Evolutionary conservation across 2,329 filamentous ascomycete genomes (phyloP), one percentile per base, ranked within the genome.

Genomic region (Cadophora sp.): DNA sequence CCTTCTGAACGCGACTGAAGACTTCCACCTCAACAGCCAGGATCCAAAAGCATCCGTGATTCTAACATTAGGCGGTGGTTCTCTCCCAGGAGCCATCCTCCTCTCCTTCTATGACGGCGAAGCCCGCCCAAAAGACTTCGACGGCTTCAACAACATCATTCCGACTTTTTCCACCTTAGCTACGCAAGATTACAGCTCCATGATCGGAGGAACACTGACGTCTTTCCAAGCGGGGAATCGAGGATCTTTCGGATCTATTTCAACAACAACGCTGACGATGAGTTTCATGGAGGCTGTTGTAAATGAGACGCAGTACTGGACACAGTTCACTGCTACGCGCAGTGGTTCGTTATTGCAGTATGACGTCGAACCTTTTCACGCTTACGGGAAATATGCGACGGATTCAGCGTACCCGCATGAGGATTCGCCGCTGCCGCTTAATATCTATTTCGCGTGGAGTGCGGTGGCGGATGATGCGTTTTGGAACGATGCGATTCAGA

Each of bases 401-500:
- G 51, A 55, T 39, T 55, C 51, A 7, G 51, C 51, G 13, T 55
- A 55, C 36, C 51, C 51, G 14, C 51, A 55, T 36, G 6, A 11
- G 16, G 30, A 55, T 16, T 55, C 51, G 51, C 51, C 51, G 11
- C 51, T 55, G 30, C 51, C 51, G 30, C 51, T 55, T 16, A 55
- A 55, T 20, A 36, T 36, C 20, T 55, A 36, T 18, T 55, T 36
- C 20, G 14, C 27, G 16, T 55, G 51, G 51, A 36, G 13, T 36
- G 51, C 27, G 3, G 30, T 1, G 11, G 13, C 27, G 30, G 18
- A 55, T 20, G 27, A 55, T 55, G 51, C 51, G 16, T 55, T 55
- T 24, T 55, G 51, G 51, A 55, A 55, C 20, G 51, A 33, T 55
- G 27, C 51, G 27, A 55, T 55, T 36, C 51, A 55, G 18, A 36